Base-by-base conservation (phyloP, 2,329 filamentous ascomycete genomes). In the Colletotrichum sublineola region DNA sequence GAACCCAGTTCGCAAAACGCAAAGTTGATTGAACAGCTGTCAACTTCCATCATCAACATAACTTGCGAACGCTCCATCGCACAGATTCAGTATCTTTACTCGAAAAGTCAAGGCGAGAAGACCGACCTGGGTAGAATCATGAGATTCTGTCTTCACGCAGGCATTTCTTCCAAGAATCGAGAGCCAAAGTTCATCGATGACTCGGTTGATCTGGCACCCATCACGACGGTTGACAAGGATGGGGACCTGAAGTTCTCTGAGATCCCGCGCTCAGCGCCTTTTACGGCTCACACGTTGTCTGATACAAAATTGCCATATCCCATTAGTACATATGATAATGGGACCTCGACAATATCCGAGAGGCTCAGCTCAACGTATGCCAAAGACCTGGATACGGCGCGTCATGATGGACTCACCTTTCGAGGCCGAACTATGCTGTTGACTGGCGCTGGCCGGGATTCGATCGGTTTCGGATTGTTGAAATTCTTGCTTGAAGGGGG, bases 1-100 rank as follows among this genome's bases (percentile, higher is more conserved):
- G 24, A 64, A 5, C 53, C 60, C 0, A 64, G 33, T 7, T n/a
- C 52, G 4, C 42, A 58, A 8, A 42, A 52, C 1, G 44, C 61
- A 1, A 50, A 29, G 15, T 14, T 63, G 2, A 63, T 68, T 4
- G 66, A 63, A 7, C 29, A 63, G 95, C 95, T 42, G 90, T 98
- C 68, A 96, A 89, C 86, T 98, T 99, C 94, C 75, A 96, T 99
- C 84, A 99, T 98, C 96, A 98, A 98, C 86, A 93, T 96, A 74
- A 97, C 96, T 38, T 98, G 98, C 81, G 96, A 96, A 2, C 93
- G 94, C 50, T 91, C 98, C 2, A 89, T 99, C 70, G 95, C 98
- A 77, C 98, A 98, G 84, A 99, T 99, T 95, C 96, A 98, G 81
- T 98, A 98, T 79, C 96, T 99, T 84, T 98, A 98, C 80, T 96